Evolutionary conservation across 257 asterid species (phyloP).

Genomic region (Solanum virginianum): DNA sequence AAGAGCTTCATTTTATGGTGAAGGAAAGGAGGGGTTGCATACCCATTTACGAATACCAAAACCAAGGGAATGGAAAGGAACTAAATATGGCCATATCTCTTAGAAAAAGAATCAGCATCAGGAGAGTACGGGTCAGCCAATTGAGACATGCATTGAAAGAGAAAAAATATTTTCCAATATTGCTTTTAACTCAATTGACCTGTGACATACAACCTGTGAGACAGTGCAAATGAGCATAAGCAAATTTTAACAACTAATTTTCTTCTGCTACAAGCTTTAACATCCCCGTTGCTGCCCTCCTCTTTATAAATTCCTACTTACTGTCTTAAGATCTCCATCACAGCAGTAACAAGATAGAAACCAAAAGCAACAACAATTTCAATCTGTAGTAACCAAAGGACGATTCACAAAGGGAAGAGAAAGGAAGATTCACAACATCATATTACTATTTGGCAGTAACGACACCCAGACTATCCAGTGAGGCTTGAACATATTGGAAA

Average conservation of each 20-base stretch:
- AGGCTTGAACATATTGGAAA: too few species aligned
- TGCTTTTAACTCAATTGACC: neutral
- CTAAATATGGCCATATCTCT: neutral
- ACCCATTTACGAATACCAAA: neutral
- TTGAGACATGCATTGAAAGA: neutral
- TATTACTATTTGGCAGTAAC: too few species aligned
- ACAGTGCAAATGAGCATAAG: neutral
- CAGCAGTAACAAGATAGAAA: neutral
- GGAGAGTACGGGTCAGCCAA: neutral
- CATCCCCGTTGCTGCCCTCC: neutral
- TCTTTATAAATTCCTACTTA: neutral
- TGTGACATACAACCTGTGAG: neutral
- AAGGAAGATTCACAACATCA: too few species aligned
- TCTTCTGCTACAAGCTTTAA: neutral
- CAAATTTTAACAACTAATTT: neutral
- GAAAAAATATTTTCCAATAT: neutral
- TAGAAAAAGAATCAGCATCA: neutral
- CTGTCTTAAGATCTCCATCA: neutral
- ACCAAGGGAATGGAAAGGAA: neutral
- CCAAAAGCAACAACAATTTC: neutral
- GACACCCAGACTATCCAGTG: too few species aligned
- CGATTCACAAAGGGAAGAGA: too few species aligned
- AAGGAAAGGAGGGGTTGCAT: neutral
- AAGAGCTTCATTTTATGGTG: neutral
- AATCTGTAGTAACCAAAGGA: neutral